phyloP scores from a whole-genome alignment of 169 alveolate species.

The Plasmodium cynomolgi region DNA sequence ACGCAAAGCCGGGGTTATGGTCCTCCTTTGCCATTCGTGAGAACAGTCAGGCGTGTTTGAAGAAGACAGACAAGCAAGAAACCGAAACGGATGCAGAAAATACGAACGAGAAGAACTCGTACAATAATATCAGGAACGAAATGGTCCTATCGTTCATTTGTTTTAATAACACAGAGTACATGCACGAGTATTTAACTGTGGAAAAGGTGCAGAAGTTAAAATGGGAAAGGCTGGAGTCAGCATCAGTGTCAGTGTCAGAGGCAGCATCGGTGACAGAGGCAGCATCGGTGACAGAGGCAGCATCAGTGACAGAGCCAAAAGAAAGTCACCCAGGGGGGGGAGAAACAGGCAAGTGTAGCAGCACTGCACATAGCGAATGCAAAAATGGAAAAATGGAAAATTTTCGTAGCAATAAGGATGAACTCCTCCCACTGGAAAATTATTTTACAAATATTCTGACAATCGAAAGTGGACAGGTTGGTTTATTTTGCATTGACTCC shows the following conservation, averaged over 20 bases:
- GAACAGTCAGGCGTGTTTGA: not conserved
- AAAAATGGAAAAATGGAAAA: not conserved
- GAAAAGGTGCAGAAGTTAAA: conserved; percentile 43
- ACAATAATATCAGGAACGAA: conserved; percentile 37
- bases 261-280: no score
- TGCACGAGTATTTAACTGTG: conserved; percentile 59
- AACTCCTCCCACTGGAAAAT: conserved; percentile 18
- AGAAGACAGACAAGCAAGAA: not conserved
- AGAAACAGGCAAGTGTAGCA: not conserved
- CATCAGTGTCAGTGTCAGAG: no score
- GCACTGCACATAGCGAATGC: not conserved
- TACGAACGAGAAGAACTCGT: not conserved
- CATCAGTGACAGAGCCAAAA: no score
- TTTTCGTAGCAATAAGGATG: not conserved
- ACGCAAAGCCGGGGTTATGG: conserved; percentile 72
- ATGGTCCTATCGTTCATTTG: conserved; percentile 52
- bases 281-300: no score
- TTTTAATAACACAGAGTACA: conserved; percentile 48
- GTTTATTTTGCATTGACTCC: conserved; percentile 79
- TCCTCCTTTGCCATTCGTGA: conserved; percentile 74
- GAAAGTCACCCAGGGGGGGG: conserved; percentile 34
- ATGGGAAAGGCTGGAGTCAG: conserved; percentile 76
- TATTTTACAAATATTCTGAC: conserved; percentile 69
- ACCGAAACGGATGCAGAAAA: not conserved
- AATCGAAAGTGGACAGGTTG: conserved; percentile 79